Conservation (phyloP, 768 basidiomycete species). For the Cyclocybe cylindracea region DNA sequence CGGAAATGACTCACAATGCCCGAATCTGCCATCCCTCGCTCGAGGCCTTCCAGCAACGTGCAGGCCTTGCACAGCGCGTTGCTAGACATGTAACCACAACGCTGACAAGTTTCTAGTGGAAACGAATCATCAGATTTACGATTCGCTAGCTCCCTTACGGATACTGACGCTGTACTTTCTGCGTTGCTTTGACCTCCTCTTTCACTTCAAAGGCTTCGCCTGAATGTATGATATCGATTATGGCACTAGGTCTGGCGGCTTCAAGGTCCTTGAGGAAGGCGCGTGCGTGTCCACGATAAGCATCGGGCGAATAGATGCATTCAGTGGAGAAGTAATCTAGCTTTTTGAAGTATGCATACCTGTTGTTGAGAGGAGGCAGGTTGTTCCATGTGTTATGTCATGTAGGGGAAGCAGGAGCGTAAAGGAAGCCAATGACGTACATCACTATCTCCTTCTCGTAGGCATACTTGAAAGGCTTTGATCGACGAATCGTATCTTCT, state of each 20-base stretch:
- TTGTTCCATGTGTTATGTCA: neutral
- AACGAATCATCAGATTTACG: conserved; percentile 5
- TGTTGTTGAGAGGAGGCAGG: conserved; percentile 29
- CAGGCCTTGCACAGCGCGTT: conserved; percentile 98
- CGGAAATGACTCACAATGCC: conserved; percentile 52
- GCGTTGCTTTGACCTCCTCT: conserved; percentile 80
- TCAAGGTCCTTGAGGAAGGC: conserved; percentile 95
- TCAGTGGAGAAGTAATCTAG: conserved; percentile 99
- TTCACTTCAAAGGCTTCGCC: conserved; percentile 90
- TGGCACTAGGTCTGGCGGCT: conserved; percentile 89
- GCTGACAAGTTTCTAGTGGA: conserved; percentile 76
- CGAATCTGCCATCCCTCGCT: conserved; percentile 72
- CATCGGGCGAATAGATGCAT: conserved; percentile 98
- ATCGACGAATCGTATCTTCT: conserved; percentile 94
- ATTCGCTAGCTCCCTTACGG: neutral
- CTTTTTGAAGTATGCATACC: conserved; percentile 99
- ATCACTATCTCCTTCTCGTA: conserved; percentile 99
- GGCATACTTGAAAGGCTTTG: conserved; percentile 99
- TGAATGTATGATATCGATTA: conserved; percentile 97
- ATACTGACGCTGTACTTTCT: conserved; percentile 83
- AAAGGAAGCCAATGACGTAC: conserved; percentile 42
- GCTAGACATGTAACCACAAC: conserved; percentile 95
- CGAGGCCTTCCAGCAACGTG: conserved; percentile 85
- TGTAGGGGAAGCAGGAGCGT: neutral
- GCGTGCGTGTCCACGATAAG: conserved; percentile 95